These are phyloP conservation scores for Lathyrus sativus DNA, from an alignment of 306 rosid genomes.

Conservation along the genomic window DNA sequence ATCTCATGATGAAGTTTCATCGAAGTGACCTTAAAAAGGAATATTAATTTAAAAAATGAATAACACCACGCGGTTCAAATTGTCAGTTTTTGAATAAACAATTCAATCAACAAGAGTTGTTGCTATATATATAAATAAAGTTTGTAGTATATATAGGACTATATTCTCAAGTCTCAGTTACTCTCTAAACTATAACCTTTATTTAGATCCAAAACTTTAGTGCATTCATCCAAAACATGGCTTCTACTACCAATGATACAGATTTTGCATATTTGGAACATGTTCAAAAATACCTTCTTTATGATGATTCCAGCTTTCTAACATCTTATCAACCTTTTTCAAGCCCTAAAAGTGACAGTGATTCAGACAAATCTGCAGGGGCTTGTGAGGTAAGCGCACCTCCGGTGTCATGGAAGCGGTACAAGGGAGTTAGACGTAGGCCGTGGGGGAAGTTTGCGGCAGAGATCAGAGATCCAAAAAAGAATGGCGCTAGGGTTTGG, in stretches of 20 bases:
- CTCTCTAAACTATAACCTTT: background rate
- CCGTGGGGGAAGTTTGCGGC: slow-evolving; percentile 71
- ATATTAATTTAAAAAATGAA: background rate
- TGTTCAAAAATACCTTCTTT: slow-evolving; percentile 30
- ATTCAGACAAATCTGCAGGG: background rate
- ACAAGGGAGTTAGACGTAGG: slow-evolving; percentile 60
- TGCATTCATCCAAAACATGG: slow-evolving; percentile 2
- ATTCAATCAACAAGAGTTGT: background rate
- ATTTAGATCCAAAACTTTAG: background rate
- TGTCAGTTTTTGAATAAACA: background rate
- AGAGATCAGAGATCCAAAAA: slow-evolving; percentile 4
- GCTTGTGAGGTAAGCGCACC: background rate
- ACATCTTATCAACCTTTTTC: slow-evolving; percentile 2
- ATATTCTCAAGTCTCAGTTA: background rate
- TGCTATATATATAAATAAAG: slow-evolving; percentile 17
- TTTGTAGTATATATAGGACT: background rate
- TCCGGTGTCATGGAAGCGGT: slow-evolving; percentile 38
- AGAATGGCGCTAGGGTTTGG: too few species aligned
- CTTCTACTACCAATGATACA: slow-evolving; percentile 23
- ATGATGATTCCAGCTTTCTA: slow-evolving; percentile 1
- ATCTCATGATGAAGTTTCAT: background rate
- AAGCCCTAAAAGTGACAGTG: background rate
- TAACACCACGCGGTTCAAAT: background rate
- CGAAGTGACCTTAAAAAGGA: slow-evolving; percentile 5
- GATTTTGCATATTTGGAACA: slow-evolving; percentile 8